phyloP scores from a whole-genome alignment of 2,329 filamentous ascomycete genomes.

The Cladosporium oxysporum region DNA sequence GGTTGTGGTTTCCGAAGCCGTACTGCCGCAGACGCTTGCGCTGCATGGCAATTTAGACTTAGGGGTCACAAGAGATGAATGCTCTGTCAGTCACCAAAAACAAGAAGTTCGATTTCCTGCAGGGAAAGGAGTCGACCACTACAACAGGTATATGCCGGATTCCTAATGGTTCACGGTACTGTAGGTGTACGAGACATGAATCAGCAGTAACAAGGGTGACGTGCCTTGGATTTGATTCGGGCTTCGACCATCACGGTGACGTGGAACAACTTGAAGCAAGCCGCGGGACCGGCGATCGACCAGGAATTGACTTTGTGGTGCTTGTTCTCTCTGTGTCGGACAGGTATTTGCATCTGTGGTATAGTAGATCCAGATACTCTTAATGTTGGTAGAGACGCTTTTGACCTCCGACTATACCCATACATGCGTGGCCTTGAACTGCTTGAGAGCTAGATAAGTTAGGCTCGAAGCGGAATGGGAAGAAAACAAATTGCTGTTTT shows the following conservation, averaged over 20 bases:
- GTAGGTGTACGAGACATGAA: neutral
- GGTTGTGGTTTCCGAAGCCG: neutral
- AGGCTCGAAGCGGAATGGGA: neutral
- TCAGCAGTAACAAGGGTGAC: neutral
- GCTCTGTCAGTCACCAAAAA: neutral
- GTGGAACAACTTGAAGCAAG: neutral
- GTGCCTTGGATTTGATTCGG: neutral
- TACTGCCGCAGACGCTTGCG: neutral
- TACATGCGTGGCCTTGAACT: neutral
- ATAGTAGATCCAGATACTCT: neutral
- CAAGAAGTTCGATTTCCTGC: neutral
- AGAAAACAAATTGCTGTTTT: slow-evolving; percentile 9
- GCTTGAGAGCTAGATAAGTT: neutral
- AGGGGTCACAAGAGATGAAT: neutral
- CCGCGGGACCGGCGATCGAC: neutral
- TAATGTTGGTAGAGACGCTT: neutral
- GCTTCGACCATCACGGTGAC: neutral
- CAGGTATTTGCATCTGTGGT: neutral
- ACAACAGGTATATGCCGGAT: neutral
- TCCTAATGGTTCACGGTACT: neutral
- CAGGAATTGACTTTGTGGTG: neutral
- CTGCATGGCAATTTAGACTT: neutral
- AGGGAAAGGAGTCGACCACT: neutral
- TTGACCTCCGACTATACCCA: neutral
- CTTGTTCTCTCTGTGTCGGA: neutral